Conservation (phyloP, 192 early-diverging fungal species). For the Mortierella antarctica region DNA sequence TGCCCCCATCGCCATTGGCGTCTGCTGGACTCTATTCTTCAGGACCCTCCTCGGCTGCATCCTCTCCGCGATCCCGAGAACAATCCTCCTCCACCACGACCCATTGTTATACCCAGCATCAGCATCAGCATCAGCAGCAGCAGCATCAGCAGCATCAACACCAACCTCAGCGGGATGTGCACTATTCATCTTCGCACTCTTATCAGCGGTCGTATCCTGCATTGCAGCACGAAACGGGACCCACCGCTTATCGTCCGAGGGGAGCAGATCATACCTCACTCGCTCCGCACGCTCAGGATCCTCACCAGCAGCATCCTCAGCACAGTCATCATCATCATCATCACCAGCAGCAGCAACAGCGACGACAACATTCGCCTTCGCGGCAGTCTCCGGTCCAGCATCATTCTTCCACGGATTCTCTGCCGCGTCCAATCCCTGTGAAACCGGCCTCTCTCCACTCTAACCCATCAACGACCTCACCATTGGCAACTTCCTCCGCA, state of each 20-base stretch:
- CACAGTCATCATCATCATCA: slow-evolving; percentile 6
- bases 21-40: slow-evolving; percentile 13
- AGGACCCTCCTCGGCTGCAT: slow-evolving; percentile 25
- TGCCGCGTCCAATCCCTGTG: slow-evolving; percentile 36
- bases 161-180: neutral
- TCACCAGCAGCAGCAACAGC: neutral
- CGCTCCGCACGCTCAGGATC: neutral
- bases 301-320: neutral
- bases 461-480: neutral
- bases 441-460: slow-evolving; percentile 1
- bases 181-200: neutral
- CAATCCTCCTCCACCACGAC: neutral
- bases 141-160: slow-evolving; percentile 4
- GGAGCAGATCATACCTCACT: neutral
- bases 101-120: neutral
- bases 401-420: neutral
- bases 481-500: neutral
- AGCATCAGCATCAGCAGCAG: slow-evolving; percentile 13
- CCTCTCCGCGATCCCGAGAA: slow-evolving; percentile 27
- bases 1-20: slow-evolving; percentile 6
- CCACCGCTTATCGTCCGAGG: neutral
- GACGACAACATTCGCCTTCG: neutral
- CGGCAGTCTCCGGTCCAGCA: neutral
- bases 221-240: neutral
- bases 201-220: neutral